These are phyloP conservation scores for Leccinum imitatum DNA, from an alignment of 768 basidiomycete species.

Conservation along the genomic window DNA sequence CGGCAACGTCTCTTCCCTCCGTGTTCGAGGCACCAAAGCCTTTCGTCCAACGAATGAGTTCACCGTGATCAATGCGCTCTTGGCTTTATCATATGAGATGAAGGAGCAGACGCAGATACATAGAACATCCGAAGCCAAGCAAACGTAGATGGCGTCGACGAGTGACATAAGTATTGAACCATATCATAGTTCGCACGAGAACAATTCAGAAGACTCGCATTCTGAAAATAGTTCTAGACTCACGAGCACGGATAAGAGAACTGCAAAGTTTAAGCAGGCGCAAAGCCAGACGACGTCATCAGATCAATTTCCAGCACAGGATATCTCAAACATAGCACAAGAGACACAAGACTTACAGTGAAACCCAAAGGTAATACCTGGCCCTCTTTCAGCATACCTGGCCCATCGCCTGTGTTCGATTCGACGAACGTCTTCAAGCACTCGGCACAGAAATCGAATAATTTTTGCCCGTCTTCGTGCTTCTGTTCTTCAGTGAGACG, in stretches of 20 bases:
- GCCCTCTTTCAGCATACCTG: slow-evolving; percentile 48
- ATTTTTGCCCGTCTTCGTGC: slow-evolving; percentile 90
- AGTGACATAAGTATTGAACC: neutral
- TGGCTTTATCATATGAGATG: slow-evolving; percentile 52
- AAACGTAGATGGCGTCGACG: neutral
- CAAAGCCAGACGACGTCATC: slow-evolving; percentile 1
- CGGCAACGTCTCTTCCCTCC: slow-evolving; percentile 90
- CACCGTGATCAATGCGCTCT: slow-evolving; percentile 88
- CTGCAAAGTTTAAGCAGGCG: slow-evolving; percentile 34
- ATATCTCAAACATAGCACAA: neutral
- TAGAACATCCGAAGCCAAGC: neutral
- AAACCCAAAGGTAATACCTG: slow-evolving; percentile 83
- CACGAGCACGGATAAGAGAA: slow-evolving; percentile 96
- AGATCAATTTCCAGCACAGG: neutral
- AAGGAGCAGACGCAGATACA: neutral
- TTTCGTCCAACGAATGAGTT: slow-evolving; percentile 98
- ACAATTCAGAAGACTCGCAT: neutral
- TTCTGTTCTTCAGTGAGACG: slow-evolving; percentile 97
- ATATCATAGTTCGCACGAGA: neutral
- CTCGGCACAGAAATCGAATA: slow-evolving; percentile 98
- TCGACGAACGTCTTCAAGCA: slow-evolving; percentile 88
- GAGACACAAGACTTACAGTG: slow-evolving; percentile 62
- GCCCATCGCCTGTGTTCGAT: slow-evolving; percentile 58
- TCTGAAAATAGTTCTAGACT: slow-evolving; percentile 34
- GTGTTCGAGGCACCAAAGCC: slow-evolving; percentile 92